These are phyloP conservation scores for Hypoxylon rickii DNA, from an alignment of 495 filamentous ascomycete species.

Conservation along the genomic window DNA sequence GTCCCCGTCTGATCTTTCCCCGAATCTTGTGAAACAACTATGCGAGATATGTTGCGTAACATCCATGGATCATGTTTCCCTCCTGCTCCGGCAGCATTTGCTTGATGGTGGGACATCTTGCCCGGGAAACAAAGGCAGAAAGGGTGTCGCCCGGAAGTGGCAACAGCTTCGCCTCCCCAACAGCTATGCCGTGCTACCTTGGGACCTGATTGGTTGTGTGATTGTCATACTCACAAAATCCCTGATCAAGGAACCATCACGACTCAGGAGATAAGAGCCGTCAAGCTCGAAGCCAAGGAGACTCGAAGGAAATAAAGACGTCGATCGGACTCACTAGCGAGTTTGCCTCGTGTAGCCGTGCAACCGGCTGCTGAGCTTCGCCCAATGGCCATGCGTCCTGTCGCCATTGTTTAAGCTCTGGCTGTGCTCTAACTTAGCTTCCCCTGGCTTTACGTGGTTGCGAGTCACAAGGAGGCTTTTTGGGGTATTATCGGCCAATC, in stretches of 20 bases:
- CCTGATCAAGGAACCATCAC: conserved; percentile 17
- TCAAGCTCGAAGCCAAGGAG: conserved; percentile 17
- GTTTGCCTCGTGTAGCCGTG: conserved; percentile 7
- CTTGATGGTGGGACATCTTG: neutral
- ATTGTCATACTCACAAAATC: conserved; percentile 6
- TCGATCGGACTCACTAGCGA: conserved; percentile 11
- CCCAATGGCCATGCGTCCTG: conserved; percentile 10
- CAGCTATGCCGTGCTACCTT: conserved; percentile 9
- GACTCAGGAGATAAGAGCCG: conserved; percentile 17
- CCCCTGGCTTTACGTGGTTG: neutral
- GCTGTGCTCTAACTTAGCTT: conserved; percentile 3
- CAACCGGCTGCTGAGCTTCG: conserved; percentile 2
- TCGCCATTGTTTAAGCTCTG: conserved; percentile 1
- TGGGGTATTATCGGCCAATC: conserved; percentile 1
- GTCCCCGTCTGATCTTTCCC: conserved; percentile 23
- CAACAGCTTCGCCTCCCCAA: conserved; percentile 24
- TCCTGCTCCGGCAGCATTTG: conserved; percentile 6
- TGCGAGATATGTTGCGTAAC: conserved; percentile 21
- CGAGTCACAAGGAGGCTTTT: conserved; percentile 15
- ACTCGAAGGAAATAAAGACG: conserved; percentile 1
- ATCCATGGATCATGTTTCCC: conserved; percentile 1
- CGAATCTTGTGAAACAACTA: conserved; percentile 8
- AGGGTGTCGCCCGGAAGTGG: conserved; percentile 19
- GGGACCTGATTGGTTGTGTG: conserved; percentile 20
- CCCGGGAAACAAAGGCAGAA: conserved; percentile 16